Evolutionary conservation across 225 moss, liverwort and hornwort species (phyloP).

Genomic region (Polytrichum commune): DNA sequence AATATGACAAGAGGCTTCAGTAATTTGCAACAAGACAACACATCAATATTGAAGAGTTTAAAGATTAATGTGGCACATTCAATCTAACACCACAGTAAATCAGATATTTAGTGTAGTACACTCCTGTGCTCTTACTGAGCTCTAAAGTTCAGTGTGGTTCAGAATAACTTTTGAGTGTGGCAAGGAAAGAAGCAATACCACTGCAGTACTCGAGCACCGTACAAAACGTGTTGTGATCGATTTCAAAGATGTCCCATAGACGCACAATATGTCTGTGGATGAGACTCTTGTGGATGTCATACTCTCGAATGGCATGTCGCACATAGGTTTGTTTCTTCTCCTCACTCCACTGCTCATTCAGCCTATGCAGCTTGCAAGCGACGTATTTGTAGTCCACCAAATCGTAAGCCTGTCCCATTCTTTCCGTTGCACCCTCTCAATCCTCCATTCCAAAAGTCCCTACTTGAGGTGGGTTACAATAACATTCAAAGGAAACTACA

Average conservation of each 20-base stretch:
- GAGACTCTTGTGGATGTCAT: slow-evolving; percentile 88
- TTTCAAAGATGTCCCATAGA: slow-evolving; percentile 97
- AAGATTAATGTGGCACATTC: too few species aligned
- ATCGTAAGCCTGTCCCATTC: slow-evolving; percentile 90
- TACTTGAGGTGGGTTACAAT: too few species aligned
- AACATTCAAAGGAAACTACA: too few species aligned
- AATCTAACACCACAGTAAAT: too few species aligned
- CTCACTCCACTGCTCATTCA: slow-evolving; percentile 97
- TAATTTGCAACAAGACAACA: too few species aligned
- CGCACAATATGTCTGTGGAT: slow-evolving; percentile 92
- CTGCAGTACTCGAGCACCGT: slow-evolving; percentile 97
- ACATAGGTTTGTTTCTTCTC: slow-evolving; percentile 95
- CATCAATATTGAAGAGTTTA: too few species aligned
- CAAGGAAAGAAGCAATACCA: slow-evolving; percentile 49
- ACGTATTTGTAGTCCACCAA: slow-evolving; percentile 95
- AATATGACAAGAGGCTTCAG: too few species aligned
- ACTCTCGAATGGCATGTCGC: slow-evolving; percentile 92
- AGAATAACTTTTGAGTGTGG: too few species aligned
- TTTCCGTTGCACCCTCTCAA: slow-evolving; percentile 57
- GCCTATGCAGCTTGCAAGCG: slow-evolving; percentile 89
- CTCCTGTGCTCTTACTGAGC: not conserved
- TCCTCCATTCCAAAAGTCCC: slow-evolving; percentile 22
- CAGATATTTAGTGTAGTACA: not conserved
- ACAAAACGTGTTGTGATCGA: slow-evolving; percentile 96
- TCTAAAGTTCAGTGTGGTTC: not conserved